A percentile compares a stretch with the other conserved stretches of the same genome.
phyloP scores from a whole-genome alignment of 1,284 basidiomycete species.

The Rhodotorula mucilaginosa region DNA sequence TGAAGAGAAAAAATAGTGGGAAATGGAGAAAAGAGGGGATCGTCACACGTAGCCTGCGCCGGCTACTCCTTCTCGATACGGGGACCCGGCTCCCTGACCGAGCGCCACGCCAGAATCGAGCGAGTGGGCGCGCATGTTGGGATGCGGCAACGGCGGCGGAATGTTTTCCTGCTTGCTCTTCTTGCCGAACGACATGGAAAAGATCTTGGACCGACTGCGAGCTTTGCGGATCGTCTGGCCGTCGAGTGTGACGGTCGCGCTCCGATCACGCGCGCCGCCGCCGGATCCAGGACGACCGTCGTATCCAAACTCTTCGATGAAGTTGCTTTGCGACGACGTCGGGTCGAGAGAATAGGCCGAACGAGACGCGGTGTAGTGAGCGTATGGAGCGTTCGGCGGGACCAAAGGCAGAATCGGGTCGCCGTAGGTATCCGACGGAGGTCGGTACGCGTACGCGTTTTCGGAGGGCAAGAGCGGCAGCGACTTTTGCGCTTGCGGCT shows the following conservation, averaged over 20 bases:
- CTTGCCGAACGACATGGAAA: slow-evolving; percentile 12
- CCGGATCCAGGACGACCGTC: not conserved
- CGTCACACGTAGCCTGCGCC: not conserved
- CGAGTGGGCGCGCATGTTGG: not conserved
- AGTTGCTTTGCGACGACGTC: not conserved
- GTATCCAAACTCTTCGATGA: slow-evolving; percentile 4
- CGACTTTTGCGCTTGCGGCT: slow-evolving; percentile 22
- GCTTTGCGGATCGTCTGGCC: not conserved
- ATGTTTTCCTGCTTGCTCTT: not conserved
- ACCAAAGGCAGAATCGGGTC: not conserved
- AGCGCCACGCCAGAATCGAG: not conserved
- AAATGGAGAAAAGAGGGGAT: too few species aligned
- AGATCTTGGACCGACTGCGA: slow-evolving; percentile 12
- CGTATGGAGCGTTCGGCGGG: slow-evolving; percentile 1
- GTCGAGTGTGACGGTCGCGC: not conserved
- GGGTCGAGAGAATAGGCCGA: slow-evolving; percentile 28
- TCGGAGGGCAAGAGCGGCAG: slow-evolving; percentile 28
- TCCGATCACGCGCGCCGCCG: not conserved
- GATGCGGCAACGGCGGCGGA: not conserved
- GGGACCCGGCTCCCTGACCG: not conserved
- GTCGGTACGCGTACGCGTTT: not conserved
- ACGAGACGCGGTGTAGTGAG: slow-evolving; percentile 9
- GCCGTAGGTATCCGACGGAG: not conserved
- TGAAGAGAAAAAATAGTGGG: not conserved
- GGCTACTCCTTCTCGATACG: not conserved